A percentile compares a stretch with the other conserved stretches of the same genome.
phyloP scores from a whole-genome alignment of 805 yeast species.

The Yueomyces sinensis region DNA sequence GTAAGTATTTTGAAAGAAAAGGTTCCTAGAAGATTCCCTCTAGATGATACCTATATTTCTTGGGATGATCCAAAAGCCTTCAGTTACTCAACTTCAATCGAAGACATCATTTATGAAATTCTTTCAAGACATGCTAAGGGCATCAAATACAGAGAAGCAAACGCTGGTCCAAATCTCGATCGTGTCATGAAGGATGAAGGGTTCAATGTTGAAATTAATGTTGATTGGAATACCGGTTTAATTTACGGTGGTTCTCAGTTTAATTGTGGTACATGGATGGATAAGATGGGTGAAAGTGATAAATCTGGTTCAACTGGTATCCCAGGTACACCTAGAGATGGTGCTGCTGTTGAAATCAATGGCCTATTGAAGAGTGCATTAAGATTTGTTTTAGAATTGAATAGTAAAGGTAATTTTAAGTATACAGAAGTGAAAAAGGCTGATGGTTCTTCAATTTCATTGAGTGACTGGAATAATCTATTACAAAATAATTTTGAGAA shows the following conservation, averaged over 20 bases:
- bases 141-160: constrained; percentile 80
- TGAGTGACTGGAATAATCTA: constrained; percentile 61
- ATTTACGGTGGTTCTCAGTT: constrained; percentile 82
- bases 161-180: constrained; percentile 82
- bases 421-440: constrained; percentile 43
- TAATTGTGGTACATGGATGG: constrained; percentile 99
- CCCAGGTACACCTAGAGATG: constrained; percentile 97
- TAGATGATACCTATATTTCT: constrained; percentile 67
- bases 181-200: constrained; percentile 90
- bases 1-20: constrained; percentile 48
- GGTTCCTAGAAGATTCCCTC: constrained; percentile 76
- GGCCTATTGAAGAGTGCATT: constrained; percentile 78
- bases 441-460: constrained; percentile 42
- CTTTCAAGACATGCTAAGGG: constrained; percentile 83
- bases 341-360: constrained; percentile 87
- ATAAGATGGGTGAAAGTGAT: constrained; percentile 93
- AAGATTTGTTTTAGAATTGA: constrained; percentile 59
- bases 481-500: constrained; percentile 65
- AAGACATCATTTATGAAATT: constrained; percentile 73
- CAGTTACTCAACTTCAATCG: constrained; percentile 51
- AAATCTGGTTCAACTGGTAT: constrained; percentile 76
- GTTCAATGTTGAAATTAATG: constrained; percentile 64
- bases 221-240: constrained; percentile 85
- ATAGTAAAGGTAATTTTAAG: constrained; percentile 40
- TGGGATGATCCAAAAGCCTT: constrained; percentile 66